phyloP scores from a whole-genome alignment of 2,329 filamentous ascomycete species.

The Scopulariopsis brevicaulis region DNA sequence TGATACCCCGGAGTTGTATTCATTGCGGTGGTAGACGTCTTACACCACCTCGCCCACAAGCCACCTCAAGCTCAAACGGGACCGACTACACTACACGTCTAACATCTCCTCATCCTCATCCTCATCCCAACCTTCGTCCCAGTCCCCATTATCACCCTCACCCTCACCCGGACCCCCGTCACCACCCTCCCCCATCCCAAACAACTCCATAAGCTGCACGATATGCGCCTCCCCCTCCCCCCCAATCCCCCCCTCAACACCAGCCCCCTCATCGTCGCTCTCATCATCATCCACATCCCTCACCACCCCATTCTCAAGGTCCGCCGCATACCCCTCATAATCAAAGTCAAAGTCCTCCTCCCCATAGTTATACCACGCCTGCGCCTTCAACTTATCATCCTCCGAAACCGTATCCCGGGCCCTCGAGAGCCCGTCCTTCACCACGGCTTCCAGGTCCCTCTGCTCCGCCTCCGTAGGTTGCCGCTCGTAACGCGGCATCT shows the following conservation, averaged over 20 bases:
- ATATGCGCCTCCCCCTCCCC: background rate
- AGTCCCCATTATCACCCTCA: background rate
- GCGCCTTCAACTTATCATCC: constrained; percentile 13
- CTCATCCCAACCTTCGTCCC: background rate
- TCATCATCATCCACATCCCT: background rate
- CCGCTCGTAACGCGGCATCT: constrained; percentile 5
- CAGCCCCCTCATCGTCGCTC: constrained; percentile 5
- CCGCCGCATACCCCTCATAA: background rate
- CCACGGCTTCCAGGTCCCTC: background rate
- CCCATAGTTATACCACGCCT: constrained; percentile 11
- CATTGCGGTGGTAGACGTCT: background rate
- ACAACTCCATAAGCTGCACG: background rate
- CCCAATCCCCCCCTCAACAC: background rate
- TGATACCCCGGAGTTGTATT: background rate
- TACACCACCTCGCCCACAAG: background rate
- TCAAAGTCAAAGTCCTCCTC: constrained; percentile 4
- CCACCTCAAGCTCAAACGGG: background rate
- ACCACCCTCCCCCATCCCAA: background rate
- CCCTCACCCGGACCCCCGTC: background rate
- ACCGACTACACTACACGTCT: background rate
- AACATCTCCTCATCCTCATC: constrained; percentile 4
- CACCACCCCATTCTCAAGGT: too few species aligned
- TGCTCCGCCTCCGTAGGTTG: constrained; percentile 5
- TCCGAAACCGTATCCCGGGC: constrained; percentile 5
- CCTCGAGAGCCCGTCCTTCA: background rate